Base-by-base conservation (phyloP, 2,329 filamentous ascomycete genomes). In the Xylaria sp. region DNA sequence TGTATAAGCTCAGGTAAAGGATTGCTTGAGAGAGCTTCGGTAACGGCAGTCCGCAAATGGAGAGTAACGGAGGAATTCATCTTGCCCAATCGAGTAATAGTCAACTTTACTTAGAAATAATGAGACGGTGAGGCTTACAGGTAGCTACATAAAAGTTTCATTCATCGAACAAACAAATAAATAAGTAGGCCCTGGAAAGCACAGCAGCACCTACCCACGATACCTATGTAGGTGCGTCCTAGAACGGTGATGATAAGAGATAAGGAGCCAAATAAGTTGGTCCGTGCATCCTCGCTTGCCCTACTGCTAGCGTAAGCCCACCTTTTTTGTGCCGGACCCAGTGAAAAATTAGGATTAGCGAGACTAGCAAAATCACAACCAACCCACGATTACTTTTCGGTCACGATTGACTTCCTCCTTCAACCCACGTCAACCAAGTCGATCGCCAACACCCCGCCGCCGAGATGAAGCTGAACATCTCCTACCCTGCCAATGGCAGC, bases 401-500 rank as follows among this genome's bases (percentile, higher is more conserved):
- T 70, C 69, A 72, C 72, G 72, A 72, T 72, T 75, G 74, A 77
- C 77, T 75, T 77, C 70, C 73, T 72, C 72, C 71, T 67, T 70
- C 69, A 68, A 74, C 71, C 70, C 70, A 74, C 72, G 68, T 73
- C 72, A 69, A 69, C 74, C 70, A 71, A 76, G 73, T 77, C 76
- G 75, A 76, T 75, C 73, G 72, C 76, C 68, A 71, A 78, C 80
- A 72, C 73, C 81, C 81, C 70, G 75, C 73, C 81, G 84, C 82
- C 84, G 86, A 87, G 86, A 92, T 92, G 90, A 92, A 93, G 87
- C 84, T 89, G 84, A 89, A 89, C 86, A 87, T 89, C 80, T 87
- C 85, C 79, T 97, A 94, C 91, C 96, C 96, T 87, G 93, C 95
- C 91, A 98, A 98, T 87, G 96, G 96, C 91, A 96, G 94, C 82